Base-by-base conservation (phyloP, 2,329 filamentous ascomycete species). In the Microdochium paspali region DNA sequence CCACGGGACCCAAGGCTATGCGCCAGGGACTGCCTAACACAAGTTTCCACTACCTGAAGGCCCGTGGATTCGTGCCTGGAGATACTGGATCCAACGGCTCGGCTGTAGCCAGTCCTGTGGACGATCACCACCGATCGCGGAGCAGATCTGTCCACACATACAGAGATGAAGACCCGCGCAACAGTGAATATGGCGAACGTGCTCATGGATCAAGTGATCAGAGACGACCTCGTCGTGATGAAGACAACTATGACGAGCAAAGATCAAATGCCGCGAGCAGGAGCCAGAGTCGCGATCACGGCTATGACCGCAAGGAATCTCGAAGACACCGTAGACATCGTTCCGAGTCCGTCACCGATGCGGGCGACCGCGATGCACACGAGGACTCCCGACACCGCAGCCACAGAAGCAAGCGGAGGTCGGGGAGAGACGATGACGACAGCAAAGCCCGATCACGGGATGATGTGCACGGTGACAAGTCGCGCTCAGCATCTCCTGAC, bases 1-100 rank as follows among this genome's bases (percentile, higher is more conserved):
- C 93, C 24, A 95, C 86, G 47, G 93, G 90, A 10, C 93, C 93
- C 44, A 90, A 93, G 67, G 93, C 93, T 18, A 95, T 97, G 88
- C 80, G 91, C 53, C 85, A 93, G 66, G 89, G 90, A 25, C 72
- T 90, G 10, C 86, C 87, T 46, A 94, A 94, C 64, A 90, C 84
- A 49, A 87, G 86, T 55, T 77, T 87, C 46, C 77, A 82, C 53
- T 79, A 85, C 57, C 62, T 83, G 62, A 71, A 80, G 53, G 77
- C 77, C 23, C 66, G 72, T 52, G 74, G 73, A 32, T 71, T 63
- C 53, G 66, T 76, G 31, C 66, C 64, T 54, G 68, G 69, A 53
- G 63, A 69, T 45, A 57, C 56, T 55, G 60, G 49, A 53, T 59
- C 53, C 58, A 63, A 50, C 61, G 59, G 30, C 53, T 56, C 46